Base-by-base conservation (phyloP, 2,329 filamentous ascomycete species). In the Trichothecium roseum region DNA sequence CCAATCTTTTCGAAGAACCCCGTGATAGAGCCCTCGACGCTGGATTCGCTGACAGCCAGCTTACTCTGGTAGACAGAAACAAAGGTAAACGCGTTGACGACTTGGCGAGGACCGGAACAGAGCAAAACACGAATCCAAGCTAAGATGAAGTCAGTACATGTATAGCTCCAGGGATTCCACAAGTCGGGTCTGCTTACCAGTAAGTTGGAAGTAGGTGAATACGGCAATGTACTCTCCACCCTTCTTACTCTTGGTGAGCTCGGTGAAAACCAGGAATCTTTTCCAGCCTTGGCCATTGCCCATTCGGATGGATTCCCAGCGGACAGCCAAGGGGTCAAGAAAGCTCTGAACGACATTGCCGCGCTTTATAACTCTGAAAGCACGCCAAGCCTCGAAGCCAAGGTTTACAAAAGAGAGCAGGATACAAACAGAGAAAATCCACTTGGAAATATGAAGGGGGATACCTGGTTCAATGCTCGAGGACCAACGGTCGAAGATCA, bases 401-500 rank as follows among this genome's bases (percentile, higher is more conserved):
- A 93, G 70, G 45, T 96, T 84, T 44, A 86, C 64, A 56, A 89
- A 88, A 8, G 88, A 96, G 26, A 91, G 68, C 43, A 96, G 81
- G 53, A 98, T 96, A 56, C 88, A 94, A 37, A 77, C 74, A 18
- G 85, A 82, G 55, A 96, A 98, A 55, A 98, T 88, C 87, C 88
- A 95, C 63, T 91, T 93, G 10, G 86, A 83, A 36, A 89, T 73
- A 33, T 75, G 64, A 51, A 93, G 77, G 4, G 78, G 73, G 44
- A 96, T 81, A 28, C 74, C 72, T 2, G 87, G 87, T 47, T 85
- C 63, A 47, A 96, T 82, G 45, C 84, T 72, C 36, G 83, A 85
- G 2, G 85, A 84, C 88, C 88, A 96, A 40, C 77, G 77, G 62
- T 93, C 77, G 62, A 94, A 95, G 37, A 74, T 83, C 34, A 98